These are phyloP conservation scores for Cyclotella baltica DNA, from an alignment of 108 stramenopile genomes.

Conservation along the genomic window DNA sequence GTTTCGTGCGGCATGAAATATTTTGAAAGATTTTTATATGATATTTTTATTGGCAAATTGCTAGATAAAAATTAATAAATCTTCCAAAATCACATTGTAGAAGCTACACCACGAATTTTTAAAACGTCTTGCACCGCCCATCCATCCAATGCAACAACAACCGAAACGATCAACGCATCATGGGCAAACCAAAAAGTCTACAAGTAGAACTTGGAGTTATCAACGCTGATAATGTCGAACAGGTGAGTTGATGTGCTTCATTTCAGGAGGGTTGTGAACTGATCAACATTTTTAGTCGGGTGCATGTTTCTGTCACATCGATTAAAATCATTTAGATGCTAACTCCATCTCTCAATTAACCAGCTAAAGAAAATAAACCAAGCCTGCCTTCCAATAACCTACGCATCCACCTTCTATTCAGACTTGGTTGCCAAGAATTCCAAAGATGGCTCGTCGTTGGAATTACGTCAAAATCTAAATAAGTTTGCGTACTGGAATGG, in stretches of 20 bases:
- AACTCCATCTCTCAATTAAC: background rate
- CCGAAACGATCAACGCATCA: background rate
- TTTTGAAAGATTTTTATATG: too few relatives aligned
- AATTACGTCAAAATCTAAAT: constrained; percentile 64
- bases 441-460: constrained; percentile 9
- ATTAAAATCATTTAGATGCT: background rate
- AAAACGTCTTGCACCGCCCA: too few relatives aligned
- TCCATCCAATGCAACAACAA: background rate
- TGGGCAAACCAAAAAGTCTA: constrained; percentile 29
- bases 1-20: too few relatives aligned
- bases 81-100: too few relatives aligned
- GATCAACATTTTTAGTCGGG: background rate
- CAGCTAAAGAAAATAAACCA: constrained; percentile 81
- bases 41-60: too few relatives aligned
- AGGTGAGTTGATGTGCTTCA: constrained; percentile 52
- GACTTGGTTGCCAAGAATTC: constrained; percentile 61
- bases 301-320: background rate
- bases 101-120: too few relatives aligned
- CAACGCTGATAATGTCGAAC: constrained; percentile 80
- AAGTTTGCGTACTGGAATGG: constrained; percentile 92
- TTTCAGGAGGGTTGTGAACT: background rate
- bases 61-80: too few relatives aligned
- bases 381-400: constrained; percentile 91
- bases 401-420: constrained; percentile 90
- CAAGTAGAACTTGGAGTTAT: constrained; percentile 77